These are phyloP conservation scores for Cadophora sp. DNA, from an alignment of 2,329 filamentous ascomycete genomes.

Conservation along the genomic window DNA sequence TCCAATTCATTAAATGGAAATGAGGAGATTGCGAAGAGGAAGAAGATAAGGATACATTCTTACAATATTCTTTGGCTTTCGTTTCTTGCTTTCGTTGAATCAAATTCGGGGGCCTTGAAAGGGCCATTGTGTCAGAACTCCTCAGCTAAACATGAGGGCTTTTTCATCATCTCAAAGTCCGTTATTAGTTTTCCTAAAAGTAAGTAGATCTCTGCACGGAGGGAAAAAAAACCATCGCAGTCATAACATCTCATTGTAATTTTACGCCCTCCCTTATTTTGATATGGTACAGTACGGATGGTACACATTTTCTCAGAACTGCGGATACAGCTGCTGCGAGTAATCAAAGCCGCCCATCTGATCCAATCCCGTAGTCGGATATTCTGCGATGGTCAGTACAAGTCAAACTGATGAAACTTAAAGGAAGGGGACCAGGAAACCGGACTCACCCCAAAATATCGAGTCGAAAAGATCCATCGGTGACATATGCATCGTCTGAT, in stretches of 20 bases:
- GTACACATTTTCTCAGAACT: conserved; percentile 25
- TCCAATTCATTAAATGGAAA: too few species aligned
- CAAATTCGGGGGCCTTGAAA: too few species aligned
- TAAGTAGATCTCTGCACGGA: too few species aligned
- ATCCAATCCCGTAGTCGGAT: conserved; percentile 33
- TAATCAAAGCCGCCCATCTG: conserved; percentile 34
- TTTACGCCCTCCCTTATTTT: neutral
- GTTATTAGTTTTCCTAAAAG: too few species aligned
- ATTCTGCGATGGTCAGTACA: conserved; percentile 29
- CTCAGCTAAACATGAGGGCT: too few species aligned
- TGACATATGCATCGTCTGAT: conserved; percentile 65
- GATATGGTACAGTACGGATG: neutral
- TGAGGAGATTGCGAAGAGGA: too few species aligned
- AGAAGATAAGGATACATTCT: too few species aligned
- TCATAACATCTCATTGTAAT: neutral
- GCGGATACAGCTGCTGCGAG: conserved; percentile 34
- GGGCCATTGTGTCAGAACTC: too few species aligned
- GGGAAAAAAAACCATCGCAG: too few species aligned
- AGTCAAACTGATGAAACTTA: neutral
- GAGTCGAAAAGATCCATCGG: conserved; percentile 73
- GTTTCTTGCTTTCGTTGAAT: too few species aligned
- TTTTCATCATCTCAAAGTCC: too few species aligned
- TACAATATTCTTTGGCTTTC: too few species aligned
- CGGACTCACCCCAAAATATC: conserved; percentile 68
- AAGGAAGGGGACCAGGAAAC: neutral